Percentiles rank a stretch among this genome's conserved stretches.
phyloP scores from a whole-genome alignment of 2,329 filamentous ascomycete species.

The Pseudocercospora fuligena region DNA sequence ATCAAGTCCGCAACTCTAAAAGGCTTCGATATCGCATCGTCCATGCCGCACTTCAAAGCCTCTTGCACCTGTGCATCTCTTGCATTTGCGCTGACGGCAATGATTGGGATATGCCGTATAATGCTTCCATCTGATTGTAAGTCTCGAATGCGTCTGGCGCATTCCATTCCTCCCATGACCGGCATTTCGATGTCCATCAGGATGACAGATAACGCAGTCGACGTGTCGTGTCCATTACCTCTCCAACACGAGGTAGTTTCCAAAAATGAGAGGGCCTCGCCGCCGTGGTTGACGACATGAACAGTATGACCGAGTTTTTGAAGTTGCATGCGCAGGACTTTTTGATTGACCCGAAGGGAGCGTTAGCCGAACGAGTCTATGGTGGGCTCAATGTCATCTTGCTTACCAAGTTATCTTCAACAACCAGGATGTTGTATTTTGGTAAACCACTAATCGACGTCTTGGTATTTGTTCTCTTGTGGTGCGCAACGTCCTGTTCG shows the following conservation, averaged over 20 bases:
- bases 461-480: neutral
- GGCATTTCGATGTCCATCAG: constrained; percentile 81
- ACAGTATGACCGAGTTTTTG: constrained; percentile 44
- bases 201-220: constrained; percentile 11
- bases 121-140: constrained; percentile 66
- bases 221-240: neutral
- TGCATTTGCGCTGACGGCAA: constrained; percentile 78
- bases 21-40: constrained; percentile 79
- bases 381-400: neutral
- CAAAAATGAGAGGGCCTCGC: constrained; percentile 44
- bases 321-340: constrained; percentile 48
- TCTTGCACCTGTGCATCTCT: constrained; percentile 71
- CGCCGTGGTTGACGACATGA: constrained; percentile 45
- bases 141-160: constrained; percentile 68
- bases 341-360: constrained; percentile 41
- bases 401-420: constrained; percentile 44
- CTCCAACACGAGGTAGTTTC: constrained; percentile 31
- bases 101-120: constrained; percentile 68
- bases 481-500: neutral
- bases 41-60: constrained; percentile 73
- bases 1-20: constrained; percentile 31
- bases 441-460: neutral
- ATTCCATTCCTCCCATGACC: constrained; percentile 77
- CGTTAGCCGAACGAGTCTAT: neutral
- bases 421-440: constrained; percentile 30